Conservation (phyloP, 139 green algal species). For the Nannochloris sp. region DNA sequence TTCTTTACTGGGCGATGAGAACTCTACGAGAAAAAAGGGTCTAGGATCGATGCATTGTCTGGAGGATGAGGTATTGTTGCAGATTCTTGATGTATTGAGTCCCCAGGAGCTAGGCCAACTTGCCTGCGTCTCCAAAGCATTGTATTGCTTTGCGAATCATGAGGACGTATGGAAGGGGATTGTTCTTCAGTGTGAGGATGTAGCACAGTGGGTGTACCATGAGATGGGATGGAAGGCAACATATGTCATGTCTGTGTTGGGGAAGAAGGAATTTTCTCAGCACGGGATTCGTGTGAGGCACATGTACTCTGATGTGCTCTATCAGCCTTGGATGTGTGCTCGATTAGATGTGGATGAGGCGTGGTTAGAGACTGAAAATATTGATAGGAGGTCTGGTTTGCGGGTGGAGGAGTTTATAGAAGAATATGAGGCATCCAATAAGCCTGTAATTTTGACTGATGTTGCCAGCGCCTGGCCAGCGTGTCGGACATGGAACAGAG, state of each 20-base stretch:
- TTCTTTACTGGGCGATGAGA: not conserved
- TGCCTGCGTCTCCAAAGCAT: slow-evolving; percentile 31
- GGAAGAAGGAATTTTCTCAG: not conserved
- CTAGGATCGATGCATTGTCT: slow-evolving; percentile 65
- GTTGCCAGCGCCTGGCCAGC: slow-evolving; percentile 46
- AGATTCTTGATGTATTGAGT: slow-evolving; percentile 44
- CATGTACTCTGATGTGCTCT: slow-evolving; percentile 75
- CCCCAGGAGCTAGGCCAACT: slow-evolving; percentile 38
- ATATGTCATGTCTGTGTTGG: slow-evolving; percentile 20
- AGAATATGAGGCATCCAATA: slow-evolving; percentile 72
- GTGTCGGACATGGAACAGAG: slow-evolving; percentile 43
- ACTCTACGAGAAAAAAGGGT: slow-evolving; percentile 25
- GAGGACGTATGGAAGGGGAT: slow-evolving; percentile 85
- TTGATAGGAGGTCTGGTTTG: slow-evolving; percentile 51
- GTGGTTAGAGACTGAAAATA: slow-evolving; percentile 77
- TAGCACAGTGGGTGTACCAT: slow-evolving; percentile 21
- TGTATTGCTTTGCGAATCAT: slow-evolving; percentile 73
- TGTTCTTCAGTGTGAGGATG: slow-evolving; percentile 53
- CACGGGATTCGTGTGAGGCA: slow-evolving; percentile 10
- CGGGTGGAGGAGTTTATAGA: slow-evolving; percentile 51
- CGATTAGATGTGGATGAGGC: slow-evolving; percentile 37
- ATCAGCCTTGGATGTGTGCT: slow-evolving; percentile 79
- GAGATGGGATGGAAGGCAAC: slow-evolving; percentile 46
- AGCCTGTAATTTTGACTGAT: slow-evolving; percentile 75
- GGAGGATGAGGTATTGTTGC: slow-evolving; percentile 65